Conservation (phyloP, 495 filamentous ascomycete genomes). For the Poronia punctata region DNA sequence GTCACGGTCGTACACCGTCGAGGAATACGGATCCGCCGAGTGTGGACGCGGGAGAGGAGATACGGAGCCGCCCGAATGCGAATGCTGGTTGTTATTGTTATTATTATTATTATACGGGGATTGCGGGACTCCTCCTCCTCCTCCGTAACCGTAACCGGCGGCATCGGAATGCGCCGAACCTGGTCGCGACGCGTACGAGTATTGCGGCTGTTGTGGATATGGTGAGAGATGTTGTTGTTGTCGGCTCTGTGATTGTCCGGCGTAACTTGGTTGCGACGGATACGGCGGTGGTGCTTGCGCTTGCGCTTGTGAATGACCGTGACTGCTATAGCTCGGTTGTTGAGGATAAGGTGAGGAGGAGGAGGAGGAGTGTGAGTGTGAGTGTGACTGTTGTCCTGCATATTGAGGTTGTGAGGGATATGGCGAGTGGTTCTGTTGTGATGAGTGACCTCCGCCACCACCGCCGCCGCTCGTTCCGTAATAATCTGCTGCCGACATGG, state of each 20-base stretch:
- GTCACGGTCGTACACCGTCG: conserved; percentile 9
- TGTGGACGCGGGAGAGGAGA: conserved; percentile 13
- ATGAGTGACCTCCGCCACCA: conserved; percentile 7
- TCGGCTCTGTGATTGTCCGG: conserved; percentile 8
- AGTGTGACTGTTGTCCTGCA: conserved; percentile 6
- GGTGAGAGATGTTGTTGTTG: conserved; percentile 16
- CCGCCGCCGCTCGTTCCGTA: conserved; percentile 17
- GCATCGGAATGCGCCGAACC: conserved; percentile 17
- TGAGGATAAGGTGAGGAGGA: conserved; percentile 17
- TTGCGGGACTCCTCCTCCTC: too few species aligned
- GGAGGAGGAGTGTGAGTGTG: background rate
- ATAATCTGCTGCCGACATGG: conserved; percentile 31
- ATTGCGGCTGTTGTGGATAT: conserved; percentile 15
- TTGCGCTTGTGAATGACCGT: too few species aligned
- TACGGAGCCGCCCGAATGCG: background rate
- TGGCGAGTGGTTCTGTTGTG: conserved; percentile 17
- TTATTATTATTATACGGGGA: too few species aligned
- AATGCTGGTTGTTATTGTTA: too few species aligned
- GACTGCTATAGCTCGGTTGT: too few species aligned
- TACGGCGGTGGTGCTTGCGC: conserved; percentile 14
- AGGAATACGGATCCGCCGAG: conserved; percentile 18
- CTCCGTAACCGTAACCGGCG: too few species aligned
- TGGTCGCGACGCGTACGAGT: conserved; percentile 18
- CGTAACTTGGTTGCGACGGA: conserved; percentile 16
- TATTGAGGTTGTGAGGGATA: conserved; percentile 24